Evolutionary conservation across 768 basidiomycete genomes (phyloP).

Genomic region (Albatrellus ellisii): DNA sequence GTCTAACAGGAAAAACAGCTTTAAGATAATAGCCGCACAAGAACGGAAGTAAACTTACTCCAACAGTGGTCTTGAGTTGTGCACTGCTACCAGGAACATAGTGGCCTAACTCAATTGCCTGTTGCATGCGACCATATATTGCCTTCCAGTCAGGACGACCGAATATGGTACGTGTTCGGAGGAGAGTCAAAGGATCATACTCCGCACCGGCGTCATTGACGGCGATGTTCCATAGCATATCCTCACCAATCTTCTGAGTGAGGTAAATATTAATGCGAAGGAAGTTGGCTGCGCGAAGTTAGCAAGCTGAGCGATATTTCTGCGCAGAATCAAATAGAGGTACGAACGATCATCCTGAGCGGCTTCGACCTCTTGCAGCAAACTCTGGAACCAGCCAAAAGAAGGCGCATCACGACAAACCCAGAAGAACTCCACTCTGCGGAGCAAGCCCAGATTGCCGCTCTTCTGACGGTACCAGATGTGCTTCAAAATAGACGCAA

Average conservation of each 20-base stretch:
- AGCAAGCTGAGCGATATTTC: neutral
- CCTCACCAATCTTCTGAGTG: constrained; percentile 73
- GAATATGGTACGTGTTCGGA: constrained; percentile 82
- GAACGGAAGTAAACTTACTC: constrained; percentile 33
- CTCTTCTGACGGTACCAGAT: constrained; percentile 89
- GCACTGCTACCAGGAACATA: constrained; percentile 72
- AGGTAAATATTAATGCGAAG: constrained; percentile 85
- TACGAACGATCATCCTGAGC: constrained; percentile 70
- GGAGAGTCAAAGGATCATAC: constrained; percentile 81
- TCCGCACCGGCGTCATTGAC: constrained; percentile 78
- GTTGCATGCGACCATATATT: constrained; percentile 63
- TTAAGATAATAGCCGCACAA: constrained; percentile 2
- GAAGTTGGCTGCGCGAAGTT: constrained; percentile 60
- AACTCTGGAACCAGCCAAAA: constrained; percentile 94
- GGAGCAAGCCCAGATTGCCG: constrained; percentile 64
- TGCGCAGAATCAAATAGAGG: neutral
- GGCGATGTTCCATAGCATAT: constrained; percentile 88
- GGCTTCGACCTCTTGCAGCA: constrained; percentile 79
- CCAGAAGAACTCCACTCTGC: constrained; percentile 93
- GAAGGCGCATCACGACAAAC: constrained; percentile 88
- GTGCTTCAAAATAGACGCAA: constrained; percentile 89
- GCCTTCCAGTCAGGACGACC: constrained; percentile 84
- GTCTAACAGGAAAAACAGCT: constrained; percentile 31
- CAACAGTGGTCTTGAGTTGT: constrained; percentile 74
- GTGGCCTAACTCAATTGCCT: constrained; percentile 69